Evolutionary conservation across 139 green algal species (phyloP).

Genomic region (Desmodesmus armatus): DNA sequence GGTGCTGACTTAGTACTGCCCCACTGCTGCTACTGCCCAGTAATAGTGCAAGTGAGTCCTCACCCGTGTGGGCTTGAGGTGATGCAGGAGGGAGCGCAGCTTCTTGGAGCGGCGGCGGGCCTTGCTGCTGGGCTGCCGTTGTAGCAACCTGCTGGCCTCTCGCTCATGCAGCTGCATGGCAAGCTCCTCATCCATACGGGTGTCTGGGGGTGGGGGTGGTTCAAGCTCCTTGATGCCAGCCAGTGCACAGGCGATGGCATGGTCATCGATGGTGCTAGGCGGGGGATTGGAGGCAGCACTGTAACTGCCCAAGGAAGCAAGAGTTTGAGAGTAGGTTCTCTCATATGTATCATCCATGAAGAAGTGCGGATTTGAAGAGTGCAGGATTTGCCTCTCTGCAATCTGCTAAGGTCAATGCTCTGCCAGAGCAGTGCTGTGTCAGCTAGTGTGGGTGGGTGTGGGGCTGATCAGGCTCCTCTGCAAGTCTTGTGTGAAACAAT

Average conservation of each 20-base stretch:
- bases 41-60: too few relatives aligned
- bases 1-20: not conserved
- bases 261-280: not conserved
- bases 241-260: constrained; percentile 24
- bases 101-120: too few relatives aligned
- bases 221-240: not conserved
- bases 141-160: not conserved
- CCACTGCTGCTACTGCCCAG: not conserved
- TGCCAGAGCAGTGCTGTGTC: too few relatives aligned
- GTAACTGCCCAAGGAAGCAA: constrained; percentile 3
- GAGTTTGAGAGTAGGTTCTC: constrained; percentile 16
- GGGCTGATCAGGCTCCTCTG: too few relatives aligned
- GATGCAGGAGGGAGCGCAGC: too few relatives aligned
- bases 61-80: too few relatives aligned
- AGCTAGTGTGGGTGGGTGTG: too few relatives aligned
- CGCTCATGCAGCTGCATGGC: constrained; percentile 39
- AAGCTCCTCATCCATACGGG: constrained; percentile 15
- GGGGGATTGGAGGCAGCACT: not conserved
- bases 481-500: too few relatives aligned
- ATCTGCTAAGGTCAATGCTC: too few relatives aligned
- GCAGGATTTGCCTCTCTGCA: not conserved
- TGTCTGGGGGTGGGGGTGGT: not conserved
- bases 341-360: constrained; percentile 18
- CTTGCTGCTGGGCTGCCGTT: too few relatives aligned
- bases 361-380: not conserved